Percentiles rank a stretch among this genome's conserved stretches.
Conservation (phyloP, 1,139 yeast species). For the Saccharomyces hybrid region DNA sequence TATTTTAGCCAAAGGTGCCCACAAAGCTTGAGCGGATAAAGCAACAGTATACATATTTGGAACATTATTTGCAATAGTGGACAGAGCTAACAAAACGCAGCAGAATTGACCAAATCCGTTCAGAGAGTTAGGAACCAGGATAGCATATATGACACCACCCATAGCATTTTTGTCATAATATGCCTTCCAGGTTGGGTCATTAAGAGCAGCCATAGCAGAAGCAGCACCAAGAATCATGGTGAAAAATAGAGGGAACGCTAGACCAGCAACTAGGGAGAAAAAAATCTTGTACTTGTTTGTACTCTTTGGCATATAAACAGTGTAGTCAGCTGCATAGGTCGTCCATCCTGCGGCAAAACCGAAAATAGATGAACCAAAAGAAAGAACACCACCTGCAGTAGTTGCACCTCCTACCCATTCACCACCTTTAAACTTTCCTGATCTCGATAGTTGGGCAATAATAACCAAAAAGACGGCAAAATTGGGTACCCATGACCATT, state of each 20-base stretch:
- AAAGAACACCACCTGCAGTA: slow-evolving; percentile 67
- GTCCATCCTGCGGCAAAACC: slow-evolving; percentile 97
- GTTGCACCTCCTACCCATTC: slow-evolving; percentile 38
- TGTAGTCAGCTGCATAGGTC: slow-evolving; percentile 85
- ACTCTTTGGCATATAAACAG: slow-evolving; percentile 68
- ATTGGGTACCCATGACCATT: slow-evolving; percentile 84
- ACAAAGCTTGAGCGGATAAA: slow-evolving; percentile 73
- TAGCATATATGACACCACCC: slow-evolving; percentile 76
- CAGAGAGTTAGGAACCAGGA: slow-evolving; percentile 69
- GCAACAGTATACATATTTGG: slow-evolving; percentile 93
- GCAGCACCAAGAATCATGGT: slow-evolving; percentile 83
- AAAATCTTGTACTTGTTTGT: slow-evolving; percentile 54
- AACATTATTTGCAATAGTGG: slow-evolving; percentile 80
- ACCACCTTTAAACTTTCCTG: slow-evolving; percentile 48
- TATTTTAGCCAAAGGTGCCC: slow-evolving; percentile 59
- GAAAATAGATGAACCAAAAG: slow-evolving; percentile 75
- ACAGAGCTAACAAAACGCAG: slow-evolving; percentile 70
- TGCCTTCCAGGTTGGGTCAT: slow-evolving; percentile 40
- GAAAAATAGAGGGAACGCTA: slow-evolving; percentile 59
- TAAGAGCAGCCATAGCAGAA: slow-evolving; percentile 55
- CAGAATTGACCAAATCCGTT: slow-evolving; percentile 86
- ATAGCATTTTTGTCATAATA: slow-evolving; percentile 38
- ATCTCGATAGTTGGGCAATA: slow-evolving; percentile 64
- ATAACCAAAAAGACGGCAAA: slow-evolving; percentile 61
- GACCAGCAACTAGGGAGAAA: slow-evolving; percentile 53